A percentile compares a stretch with the other conserved stretches of the same genome.
Evolutionary conservation across 805 yeast genomes (phyloP).

Genomic region (Candida tallmaniae): DNA sequence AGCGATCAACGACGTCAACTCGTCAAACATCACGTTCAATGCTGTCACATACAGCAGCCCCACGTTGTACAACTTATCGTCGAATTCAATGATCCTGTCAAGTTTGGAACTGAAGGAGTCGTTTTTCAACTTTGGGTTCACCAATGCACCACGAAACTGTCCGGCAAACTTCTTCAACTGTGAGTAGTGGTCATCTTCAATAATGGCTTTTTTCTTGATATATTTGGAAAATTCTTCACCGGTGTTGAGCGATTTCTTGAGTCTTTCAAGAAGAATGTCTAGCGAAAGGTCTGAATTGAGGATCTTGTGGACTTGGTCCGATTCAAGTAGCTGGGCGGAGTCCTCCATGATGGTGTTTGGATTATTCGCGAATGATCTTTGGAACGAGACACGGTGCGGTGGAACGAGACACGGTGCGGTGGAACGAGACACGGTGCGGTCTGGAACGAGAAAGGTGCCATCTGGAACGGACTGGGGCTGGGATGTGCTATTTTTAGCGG

Average conservation of each 20-base stretch:
- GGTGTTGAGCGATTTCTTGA: slow-evolving; percentile 75
- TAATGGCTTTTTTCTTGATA: slow-evolving; percentile 68
- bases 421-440: no score
- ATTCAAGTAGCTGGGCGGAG: slow-evolving; percentile 9
- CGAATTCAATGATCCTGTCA: slow-evolving; percentile 67
- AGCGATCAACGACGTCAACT: slow-evolving; percentile 63
- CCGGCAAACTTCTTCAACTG: slow-evolving; percentile 70
- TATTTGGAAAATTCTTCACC: slow-evolving; percentile 83
- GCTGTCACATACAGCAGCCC: slow-evolving; percentile 76
- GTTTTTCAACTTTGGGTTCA: slow-evolving; percentile 43
- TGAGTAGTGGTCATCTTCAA: slow-evolving; percentile 73
- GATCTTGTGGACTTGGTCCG: slow-evolving; percentile 41
- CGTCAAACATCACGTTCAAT: slow-evolving; percentile 80
- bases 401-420: no score
- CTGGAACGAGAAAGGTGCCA: no score
- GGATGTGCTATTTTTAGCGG: no score
- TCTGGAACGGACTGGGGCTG: no score
- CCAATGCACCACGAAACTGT: slow-evolving; percentile 47
- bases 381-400: no score
- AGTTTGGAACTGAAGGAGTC: slow-evolving; percentile 67
- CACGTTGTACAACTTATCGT: slow-evolving; percentile 67
- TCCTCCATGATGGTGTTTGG: slow-evolving; percentile 2
- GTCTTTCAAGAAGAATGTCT: slow-evolving; percentile 63
- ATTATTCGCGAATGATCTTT: no score
- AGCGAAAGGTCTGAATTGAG: slow-evolving; percentile 72